Conservation (phyloP, 164 flowering plant species). For the Nymphaea thermarum region DNA sequence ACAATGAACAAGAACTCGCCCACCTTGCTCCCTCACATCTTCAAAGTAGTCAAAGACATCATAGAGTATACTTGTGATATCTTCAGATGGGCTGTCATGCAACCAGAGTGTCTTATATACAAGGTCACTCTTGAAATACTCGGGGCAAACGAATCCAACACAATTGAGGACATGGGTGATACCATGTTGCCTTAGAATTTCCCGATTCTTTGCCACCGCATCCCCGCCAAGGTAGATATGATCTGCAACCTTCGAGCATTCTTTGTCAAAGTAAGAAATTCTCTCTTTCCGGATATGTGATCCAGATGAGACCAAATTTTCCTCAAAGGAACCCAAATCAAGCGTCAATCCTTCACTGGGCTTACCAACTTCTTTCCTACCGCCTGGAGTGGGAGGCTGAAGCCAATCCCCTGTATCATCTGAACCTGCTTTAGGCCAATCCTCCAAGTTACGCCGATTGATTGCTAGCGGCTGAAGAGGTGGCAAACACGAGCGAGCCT, state of each 20-base stretch:
- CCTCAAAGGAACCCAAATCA: not conserved
- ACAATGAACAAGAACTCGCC: conserved; percentile 79
- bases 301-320: conserved; percentile 10
- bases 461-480: conserved; percentile 69
- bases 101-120: conserved; percentile 88
- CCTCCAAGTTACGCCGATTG: conserved; percentile 30
- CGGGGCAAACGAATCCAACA: conserved; percentile 86
- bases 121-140: conserved; percentile 71
- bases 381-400: conserved; percentile 46
- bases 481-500: conserved; percentile 38
- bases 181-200: conserved; percentile 43
- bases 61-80: conserved; percentile 74
- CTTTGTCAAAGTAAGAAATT: conserved; percentile 74
- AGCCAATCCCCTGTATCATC: conserved; percentile 79
- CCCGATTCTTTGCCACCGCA: conserved; percentile 63
- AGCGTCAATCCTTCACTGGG: conserved; percentile 6
- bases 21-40: conserved; percentile 65
- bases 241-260: conserved; percentile 67
- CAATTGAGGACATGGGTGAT: conserved; percentile 86
- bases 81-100: conserved; percentile 74
- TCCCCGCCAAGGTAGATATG: conserved; percentile 78
- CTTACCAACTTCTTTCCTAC: conserved; percentile 9
- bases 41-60: conserved; percentile 92
- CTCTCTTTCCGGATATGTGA: conserved; percentile 50
- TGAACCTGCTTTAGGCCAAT: conserved; percentile 70